Percentiles rank a stretch among this genome's conserved stretches.
phyloP scores from a whole-genome alignment of 768 basidiomycete species.

The Termitomyces sp. region DNA sequence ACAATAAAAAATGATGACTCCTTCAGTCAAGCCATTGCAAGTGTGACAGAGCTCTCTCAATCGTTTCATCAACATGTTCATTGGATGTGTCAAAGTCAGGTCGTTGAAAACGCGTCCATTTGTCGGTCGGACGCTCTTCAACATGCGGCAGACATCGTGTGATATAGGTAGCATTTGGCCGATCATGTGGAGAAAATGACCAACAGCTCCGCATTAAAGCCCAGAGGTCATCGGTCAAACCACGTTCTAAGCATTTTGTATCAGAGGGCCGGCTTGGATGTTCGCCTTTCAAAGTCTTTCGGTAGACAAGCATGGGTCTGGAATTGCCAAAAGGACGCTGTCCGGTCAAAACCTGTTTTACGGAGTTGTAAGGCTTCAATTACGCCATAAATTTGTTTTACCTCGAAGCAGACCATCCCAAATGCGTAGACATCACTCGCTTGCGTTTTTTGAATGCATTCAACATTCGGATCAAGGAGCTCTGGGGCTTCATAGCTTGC shows the following conservation, averaged over 20 bases:
- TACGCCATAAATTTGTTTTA: neutral
- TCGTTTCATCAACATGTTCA: neutral
- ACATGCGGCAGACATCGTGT: neutral
- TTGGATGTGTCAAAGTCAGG: neutral
- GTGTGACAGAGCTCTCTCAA: neutral
- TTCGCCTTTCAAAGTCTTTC: neutral
- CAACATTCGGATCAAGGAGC: conserved; percentile 13
- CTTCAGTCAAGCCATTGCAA: neutral
- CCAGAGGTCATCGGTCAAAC: conserved; percentile 2
- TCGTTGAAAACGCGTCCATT: conserved; percentile 1
- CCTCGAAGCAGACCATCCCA: conserved; percentile 7
- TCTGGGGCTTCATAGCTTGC: conserved; percentile 30
- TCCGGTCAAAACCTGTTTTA: neutral
- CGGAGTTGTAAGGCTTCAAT: neutral
- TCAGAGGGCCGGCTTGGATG: neutral
- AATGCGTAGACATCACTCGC: conserved; percentile 4
- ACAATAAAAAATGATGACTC: neutral
- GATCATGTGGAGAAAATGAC: neutral
- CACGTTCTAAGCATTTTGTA: neutral
- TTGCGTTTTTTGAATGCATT: conserved; percentile 7
- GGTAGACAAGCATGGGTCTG: neutral
- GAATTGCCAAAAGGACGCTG: neutral
- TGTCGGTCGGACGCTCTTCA: neutral
- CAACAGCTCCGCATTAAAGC: neutral
- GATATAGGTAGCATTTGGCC: neutral